Conservation (phyloP, 2,329 filamentous ascomycete genomes). For the Fusarium dlaminii region DNA sequence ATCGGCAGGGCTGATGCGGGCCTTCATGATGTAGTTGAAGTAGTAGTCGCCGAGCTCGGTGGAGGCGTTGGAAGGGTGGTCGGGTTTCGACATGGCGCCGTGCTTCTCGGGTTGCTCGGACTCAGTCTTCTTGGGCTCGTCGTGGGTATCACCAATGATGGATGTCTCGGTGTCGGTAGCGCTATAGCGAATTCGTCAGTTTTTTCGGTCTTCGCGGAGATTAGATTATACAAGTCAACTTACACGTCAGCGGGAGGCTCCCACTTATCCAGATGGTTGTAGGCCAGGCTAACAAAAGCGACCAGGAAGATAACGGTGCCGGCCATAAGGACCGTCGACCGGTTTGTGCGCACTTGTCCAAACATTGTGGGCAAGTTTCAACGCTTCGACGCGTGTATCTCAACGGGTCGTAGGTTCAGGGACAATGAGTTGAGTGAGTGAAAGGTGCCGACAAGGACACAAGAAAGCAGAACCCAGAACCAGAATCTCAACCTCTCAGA, state of each 20-base stretch:
- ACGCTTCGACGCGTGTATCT: background rate
- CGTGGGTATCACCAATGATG: constrained; percentile 19
- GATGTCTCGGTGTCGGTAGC: constrained; percentile 38
- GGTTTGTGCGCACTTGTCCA: constrained; percentile 45
- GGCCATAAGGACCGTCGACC: constrained; percentile 43
- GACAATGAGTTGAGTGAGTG: constrained; percentile 15
- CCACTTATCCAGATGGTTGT: constrained; percentile 47
- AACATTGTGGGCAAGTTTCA: constrained; percentile 47
- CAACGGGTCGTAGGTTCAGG: background rate
- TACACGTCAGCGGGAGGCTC: constrained; percentile 39
- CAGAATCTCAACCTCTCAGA: constrained; percentile 26
- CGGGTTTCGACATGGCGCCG: constrained; percentile 28
- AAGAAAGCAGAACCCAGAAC: constrained; percentile 15
- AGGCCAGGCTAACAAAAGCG: constrained; percentile 46
- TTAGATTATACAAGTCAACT: constrained; percentile 8
- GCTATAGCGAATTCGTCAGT: constrained; percentile 13
- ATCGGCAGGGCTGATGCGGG: constrained; percentile 40
- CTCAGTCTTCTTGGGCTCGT: constrained; percentile 13
- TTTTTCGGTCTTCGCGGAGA: background rate
- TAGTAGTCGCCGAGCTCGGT: constrained; percentile 46
- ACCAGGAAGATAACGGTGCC: constrained; percentile 47
- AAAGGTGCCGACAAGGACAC: constrained; percentile 35
- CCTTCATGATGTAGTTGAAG: constrained; percentile 46
- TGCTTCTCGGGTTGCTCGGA: constrained; percentile 1
- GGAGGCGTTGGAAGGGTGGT: constrained; percentile 22